Evolutionary conservation across 306 rosid species (phyloP).

Genomic region (Crotalaria pallida): DNA sequence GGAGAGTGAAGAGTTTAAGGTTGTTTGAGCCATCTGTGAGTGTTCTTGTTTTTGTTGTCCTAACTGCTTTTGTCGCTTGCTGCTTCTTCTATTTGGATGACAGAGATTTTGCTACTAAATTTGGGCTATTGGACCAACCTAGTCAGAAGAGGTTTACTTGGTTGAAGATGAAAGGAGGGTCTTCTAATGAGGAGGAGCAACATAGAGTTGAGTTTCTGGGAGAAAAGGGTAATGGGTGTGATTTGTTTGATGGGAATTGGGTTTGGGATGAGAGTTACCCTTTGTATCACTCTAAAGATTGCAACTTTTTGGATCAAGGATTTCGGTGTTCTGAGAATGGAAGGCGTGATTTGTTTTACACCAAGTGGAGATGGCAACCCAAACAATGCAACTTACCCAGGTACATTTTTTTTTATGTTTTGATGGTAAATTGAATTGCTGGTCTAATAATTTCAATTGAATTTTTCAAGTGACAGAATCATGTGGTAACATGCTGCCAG

Average conservation of each 20-base stretch:
- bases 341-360: conserved; percentile 78
- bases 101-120: conserved; percentile 35
- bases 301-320: conserved; percentile 67
- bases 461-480: not conserved
- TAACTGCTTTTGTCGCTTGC: conserved; percentile 40
- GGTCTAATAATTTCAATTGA: not conserved
- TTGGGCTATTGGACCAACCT: conserved; percentile 37
- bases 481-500: not conserved
- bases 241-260: conserved; percentile 83
- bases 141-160: conserved; percentile 35
- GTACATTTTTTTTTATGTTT: conserved; percentile 15
- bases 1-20: conserved; percentile 48
- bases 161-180: conserved; percentile 42
- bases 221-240: conserved; percentile 43
- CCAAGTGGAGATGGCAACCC: conserved; percentile 98
- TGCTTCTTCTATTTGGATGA: conserved; percentile 58
- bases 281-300: conserved; percentile 56
- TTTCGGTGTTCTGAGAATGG: conserved; percentile 90
- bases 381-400: conserved; percentile 77
- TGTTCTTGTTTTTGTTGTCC: conserved; percentile 57
- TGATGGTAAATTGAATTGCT: not conserved
- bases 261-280: conserved; percentile 89
- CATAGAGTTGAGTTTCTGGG: conserved; percentile 56
- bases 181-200: not conserved
- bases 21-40: conserved; percentile 60